Evolutionary conservation across 257 asterid genomes (phyloP).

Genomic region (Solanum chilense): DNA sequence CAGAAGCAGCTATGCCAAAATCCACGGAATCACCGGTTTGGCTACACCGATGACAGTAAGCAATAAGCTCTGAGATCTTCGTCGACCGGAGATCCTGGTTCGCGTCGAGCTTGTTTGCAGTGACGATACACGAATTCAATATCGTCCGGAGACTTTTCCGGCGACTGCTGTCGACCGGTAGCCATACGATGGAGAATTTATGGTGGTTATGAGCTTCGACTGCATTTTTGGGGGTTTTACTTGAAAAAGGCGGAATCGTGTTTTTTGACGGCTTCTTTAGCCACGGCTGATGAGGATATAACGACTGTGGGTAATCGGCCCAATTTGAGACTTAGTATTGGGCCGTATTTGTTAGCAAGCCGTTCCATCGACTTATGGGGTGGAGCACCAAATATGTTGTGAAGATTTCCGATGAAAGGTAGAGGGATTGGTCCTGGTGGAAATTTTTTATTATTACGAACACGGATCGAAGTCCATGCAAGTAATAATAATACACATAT

Average conservation of each 20-base stretch:
- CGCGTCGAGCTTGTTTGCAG: constrained; percentile 52
- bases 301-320: constrained; percentile 49
- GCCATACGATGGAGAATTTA: constrained; percentile 58
- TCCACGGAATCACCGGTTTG: constrained; percentile 36
- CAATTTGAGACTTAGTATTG: constrained; percentile 50
- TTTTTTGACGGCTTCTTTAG: constrained; percentile 50
- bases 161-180: constrained; percentile 32
- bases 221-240: constrained; percentile 40
- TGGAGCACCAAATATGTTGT: constrained; percentile 42
- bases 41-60: constrained; percentile 28
- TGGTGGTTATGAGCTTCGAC: constrained; percentile 49
- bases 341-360: constrained; percentile 54
- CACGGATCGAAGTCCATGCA: background rate
- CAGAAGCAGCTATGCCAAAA: constrained; percentile 39
- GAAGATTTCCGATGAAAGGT: constrained; percentile 68
- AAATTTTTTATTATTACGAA: constrained; percentile 9
- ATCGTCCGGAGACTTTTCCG: constrained; percentile 65
- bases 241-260: constrained; percentile 55
- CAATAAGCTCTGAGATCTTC: constrained; percentile 49
- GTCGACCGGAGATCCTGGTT: constrained; percentile 32
- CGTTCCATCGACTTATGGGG: constrained; percentile 57
- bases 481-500: background rate
- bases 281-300: constrained; percentile 47
- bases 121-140: constrained; percentile 46
- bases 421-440: constrained; percentile 75